A percentile compares a stretch with the other conserved stretches of the same genome.
These are phyloP conservation scores for Xylariomycetidae sp. DNA, from an alignment of 2,329 filamentous ascomycete genomes.

Conservation along the genomic window DNA sequence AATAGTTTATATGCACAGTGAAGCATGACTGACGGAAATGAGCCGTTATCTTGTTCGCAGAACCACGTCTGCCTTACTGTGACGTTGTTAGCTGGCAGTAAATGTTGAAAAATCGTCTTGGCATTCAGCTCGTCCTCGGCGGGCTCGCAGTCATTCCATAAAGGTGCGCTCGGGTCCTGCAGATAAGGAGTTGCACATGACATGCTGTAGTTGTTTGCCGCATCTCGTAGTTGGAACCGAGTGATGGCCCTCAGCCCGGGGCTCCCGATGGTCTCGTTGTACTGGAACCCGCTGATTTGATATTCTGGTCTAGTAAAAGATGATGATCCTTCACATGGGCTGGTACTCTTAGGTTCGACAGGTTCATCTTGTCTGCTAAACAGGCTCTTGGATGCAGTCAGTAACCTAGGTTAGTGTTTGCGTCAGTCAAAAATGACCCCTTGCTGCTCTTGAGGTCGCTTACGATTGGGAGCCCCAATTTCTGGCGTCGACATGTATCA, in stretches of 20 bases:
- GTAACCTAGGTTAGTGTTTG: too few species aligned
- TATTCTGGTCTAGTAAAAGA: background rate
- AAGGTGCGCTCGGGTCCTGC: constrained; percentile 9
- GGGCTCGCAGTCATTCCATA: constrained; percentile 12
- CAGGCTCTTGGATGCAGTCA: too few species aligned
- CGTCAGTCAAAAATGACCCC: too few species aligned
- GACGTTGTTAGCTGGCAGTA: constrained; percentile 4
- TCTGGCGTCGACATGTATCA: too few species aligned
- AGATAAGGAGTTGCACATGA: constrained; percentile 14
- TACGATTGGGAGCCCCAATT: too few species aligned
- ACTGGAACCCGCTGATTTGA: background rate
- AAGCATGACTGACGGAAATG: constrained; percentile 11
- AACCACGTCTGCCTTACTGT: constrained; percentile 13
- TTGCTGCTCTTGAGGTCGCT: too few species aligned
- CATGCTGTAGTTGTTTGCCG: constrained; percentile 8
- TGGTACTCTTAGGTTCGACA: too few species aligned
- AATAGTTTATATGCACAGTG: too few species aligned
- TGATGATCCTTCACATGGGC: background rate
- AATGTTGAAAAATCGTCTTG: constrained; percentile 12
- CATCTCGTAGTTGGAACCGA: constrained; percentile 10
- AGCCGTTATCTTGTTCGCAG: constrained; percentile 13
- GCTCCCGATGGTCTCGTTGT: background rate
- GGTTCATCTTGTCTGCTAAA: too few species aligned
- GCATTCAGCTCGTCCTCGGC: constrained; percentile 3
- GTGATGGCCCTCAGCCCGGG: constrained; percentile 8